Conservation (phyloP, 2,329 filamentous ascomycete species). For the Colletotrichum tropicale region DNA sequence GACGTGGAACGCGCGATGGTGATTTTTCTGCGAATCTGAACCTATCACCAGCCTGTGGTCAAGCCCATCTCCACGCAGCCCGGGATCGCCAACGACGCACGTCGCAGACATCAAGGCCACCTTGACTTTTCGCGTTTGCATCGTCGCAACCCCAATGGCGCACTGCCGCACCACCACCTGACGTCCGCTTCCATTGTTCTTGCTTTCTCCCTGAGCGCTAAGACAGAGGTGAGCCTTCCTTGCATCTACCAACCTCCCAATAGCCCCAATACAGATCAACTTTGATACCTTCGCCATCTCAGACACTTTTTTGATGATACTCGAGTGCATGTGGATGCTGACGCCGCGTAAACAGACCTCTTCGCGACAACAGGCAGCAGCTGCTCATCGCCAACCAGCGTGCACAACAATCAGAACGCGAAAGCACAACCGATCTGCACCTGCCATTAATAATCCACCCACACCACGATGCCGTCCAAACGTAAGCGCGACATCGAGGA, state of each 20-base stretch:
- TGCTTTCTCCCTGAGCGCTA: conserved; percentile 7
- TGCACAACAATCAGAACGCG: conserved; percentile 8
- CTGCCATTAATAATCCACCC: neutral
- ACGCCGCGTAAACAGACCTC: neutral
- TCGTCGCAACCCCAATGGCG: conserved; percentile 5
- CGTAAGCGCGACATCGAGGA: conserved; percentile 62
- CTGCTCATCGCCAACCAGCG: neutral
- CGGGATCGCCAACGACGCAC: neutral
- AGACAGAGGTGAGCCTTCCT: conserved; percentile 5
- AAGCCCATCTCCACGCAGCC: neutral
- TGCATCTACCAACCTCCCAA: neutral
- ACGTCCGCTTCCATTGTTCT: conserved; percentile 14
- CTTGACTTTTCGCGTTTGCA: neutral
- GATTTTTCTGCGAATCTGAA: conserved; percentile 18
- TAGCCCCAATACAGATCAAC: neutral
- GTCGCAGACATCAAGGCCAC: neutral
- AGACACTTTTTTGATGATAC: neutral
- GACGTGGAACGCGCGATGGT: conserved; percentile 11
- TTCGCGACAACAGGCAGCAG: neutral
- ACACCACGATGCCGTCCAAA: conserved; percentile 49
- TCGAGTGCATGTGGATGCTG: neutral
- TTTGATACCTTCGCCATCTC: neutral
- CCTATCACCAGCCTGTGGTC: neutral
- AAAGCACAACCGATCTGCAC: neutral
- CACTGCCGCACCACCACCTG: neutral